Evolutionary conservation across 2,329 filamentous ascomycete genomes (phyloP).

Genomic region (Keithomyces neogunnii): DNA sequence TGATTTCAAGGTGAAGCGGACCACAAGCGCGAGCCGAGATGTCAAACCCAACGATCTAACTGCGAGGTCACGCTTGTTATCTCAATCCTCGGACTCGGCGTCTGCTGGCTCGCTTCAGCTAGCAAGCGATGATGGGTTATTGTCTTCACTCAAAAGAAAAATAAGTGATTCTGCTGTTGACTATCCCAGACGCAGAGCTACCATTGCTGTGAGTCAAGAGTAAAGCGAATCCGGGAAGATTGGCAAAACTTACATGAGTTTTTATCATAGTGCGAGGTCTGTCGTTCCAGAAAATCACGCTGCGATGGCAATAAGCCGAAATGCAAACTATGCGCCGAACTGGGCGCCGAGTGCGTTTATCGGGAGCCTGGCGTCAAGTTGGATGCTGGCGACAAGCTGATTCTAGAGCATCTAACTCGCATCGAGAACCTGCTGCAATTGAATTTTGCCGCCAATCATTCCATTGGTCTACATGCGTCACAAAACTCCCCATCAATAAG

Average conservation of each 20-base stretch:
- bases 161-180: constrained; percentile 54
- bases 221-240: not conserved
- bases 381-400: constrained; percentile 78
- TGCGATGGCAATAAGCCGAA: constrained; percentile 75
- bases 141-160: constrained; percentile 52
- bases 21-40: constrained; percentile 40
- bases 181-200: constrained; percentile 56
- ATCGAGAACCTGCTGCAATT: constrained; percentile 75
- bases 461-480: constrained; percentile 45
- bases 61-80: constrained; percentile 42
- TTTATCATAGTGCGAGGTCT: constrained; percentile 61
- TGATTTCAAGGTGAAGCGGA: constrained; percentile 35
- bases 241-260: not conserved
- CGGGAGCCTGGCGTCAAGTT: constrained; percentile 81
- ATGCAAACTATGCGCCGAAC: constrained; percentile 74
- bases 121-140: constrained; percentile 41
- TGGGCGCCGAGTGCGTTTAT: constrained; percentile 77
- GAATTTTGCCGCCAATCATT: constrained; percentile 43
- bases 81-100: constrained; percentile 43
- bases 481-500: constrained; percentile 58
- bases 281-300: constrained; percentile 69
- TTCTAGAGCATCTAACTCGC: constrained; percentile 66
- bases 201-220: constrained; percentile 49
- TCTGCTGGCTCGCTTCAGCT: constrained; percentile 37
- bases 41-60: constrained; percentile 44